Conservation (phyloP, 306 rosid species). For the Medicago lupulina region DNA sequence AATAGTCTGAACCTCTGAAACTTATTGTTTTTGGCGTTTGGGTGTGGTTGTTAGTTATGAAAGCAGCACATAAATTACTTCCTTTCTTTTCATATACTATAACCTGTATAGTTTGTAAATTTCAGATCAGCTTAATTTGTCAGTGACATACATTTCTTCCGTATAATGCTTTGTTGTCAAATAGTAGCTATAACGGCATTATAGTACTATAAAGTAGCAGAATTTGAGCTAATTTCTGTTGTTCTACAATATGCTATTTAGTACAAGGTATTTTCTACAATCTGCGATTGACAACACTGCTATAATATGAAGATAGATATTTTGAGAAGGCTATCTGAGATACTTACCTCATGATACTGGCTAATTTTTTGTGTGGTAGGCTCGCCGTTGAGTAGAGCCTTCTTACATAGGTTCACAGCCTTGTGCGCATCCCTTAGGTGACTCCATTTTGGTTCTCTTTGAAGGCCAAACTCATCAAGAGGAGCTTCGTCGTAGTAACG, state of each 20-base stretch:
- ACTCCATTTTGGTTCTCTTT: constrained; percentile 91
- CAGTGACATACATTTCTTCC: not conserved
- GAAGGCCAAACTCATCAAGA: constrained; percentile 83
- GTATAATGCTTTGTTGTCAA: not conserved
- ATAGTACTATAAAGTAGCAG: not conserved
- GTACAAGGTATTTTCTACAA: not conserved
- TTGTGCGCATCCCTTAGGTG: constrained; percentile 80
- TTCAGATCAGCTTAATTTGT: constrained; percentile 12
- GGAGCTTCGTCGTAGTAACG: constrained; percentile 98
- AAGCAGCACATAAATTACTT: constrained; percentile 72
- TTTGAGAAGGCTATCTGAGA: not conserved
- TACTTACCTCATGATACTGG: constrained; percentile 57
- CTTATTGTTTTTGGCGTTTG: constrained; percentile 32
- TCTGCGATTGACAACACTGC: too few relatives aligned
- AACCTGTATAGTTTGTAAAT: constrained; percentile 52
- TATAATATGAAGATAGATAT: too few relatives aligned
- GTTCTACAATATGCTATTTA: not conserved
- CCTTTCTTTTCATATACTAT: constrained; percentile 58
- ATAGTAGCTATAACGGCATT: not conserved
- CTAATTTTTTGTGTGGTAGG: constrained; percentile 40
- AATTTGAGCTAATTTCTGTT: not conserved
- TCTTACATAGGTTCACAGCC: constrained; percentile 73
- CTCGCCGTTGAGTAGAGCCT: constrained; percentile 56
- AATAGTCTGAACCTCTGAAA: constrained; percentile 58
- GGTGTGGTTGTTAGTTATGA: constrained; percentile 80